phyloP scores from a whole-genome alignment of 108 stramenopile genomes.

The Skeletonema grethae region DNA sequence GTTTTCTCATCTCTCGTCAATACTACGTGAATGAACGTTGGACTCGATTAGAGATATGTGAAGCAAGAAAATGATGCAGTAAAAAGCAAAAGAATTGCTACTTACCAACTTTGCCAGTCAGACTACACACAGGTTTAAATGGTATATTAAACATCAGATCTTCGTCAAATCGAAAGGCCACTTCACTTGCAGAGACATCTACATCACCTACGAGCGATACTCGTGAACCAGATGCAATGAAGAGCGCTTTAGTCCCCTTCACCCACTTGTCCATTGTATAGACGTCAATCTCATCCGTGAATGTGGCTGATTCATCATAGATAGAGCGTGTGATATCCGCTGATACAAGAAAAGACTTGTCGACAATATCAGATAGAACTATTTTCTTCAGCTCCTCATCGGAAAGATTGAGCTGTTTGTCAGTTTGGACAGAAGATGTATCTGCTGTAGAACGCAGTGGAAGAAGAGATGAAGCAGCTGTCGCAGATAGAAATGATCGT shows the following conservation, averaged over 20 bases:
- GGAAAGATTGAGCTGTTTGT: constrained; percentile 55
- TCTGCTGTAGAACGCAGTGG: constrained; percentile 18
- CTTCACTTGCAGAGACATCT: constrained; percentile 45
- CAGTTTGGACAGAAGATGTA: background rate
- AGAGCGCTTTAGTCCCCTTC: constrained; percentile 76
- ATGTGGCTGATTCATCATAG: constrained; percentile 80
- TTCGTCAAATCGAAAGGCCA: constrained; percentile 80
- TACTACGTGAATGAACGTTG: constrained; percentile 30
- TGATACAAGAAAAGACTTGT: constrained; percentile 72
- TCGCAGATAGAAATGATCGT: constrained; percentile 34
- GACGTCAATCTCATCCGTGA: constrained; percentile 90
- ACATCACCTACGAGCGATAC: constrained; percentile 69
- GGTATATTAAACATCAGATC: constrained; percentile 84
- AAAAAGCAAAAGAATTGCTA: background rate
- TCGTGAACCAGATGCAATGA: constrained; percentile 66
- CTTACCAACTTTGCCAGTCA: constrained; percentile 58
- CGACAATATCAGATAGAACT: constrained; percentile 63
- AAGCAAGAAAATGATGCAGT: background rate
- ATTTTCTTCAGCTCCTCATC: constrained; percentile 61
- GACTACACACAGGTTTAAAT: constrained; percentile 66
- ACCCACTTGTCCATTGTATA: constrained; percentile 87
- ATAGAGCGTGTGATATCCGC: constrained; percentile 78
- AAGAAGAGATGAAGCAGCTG: constrained; percentile 34
- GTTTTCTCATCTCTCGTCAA: constrained; percentile 64
- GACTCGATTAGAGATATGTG: background rate